Percentiles rank a stretch among this genome's conserved stretches.
phyloP scores from a whole-genome alignment of 2,329 filamentous ascomycete genomes.

The Zarea fungicola region DNA sequence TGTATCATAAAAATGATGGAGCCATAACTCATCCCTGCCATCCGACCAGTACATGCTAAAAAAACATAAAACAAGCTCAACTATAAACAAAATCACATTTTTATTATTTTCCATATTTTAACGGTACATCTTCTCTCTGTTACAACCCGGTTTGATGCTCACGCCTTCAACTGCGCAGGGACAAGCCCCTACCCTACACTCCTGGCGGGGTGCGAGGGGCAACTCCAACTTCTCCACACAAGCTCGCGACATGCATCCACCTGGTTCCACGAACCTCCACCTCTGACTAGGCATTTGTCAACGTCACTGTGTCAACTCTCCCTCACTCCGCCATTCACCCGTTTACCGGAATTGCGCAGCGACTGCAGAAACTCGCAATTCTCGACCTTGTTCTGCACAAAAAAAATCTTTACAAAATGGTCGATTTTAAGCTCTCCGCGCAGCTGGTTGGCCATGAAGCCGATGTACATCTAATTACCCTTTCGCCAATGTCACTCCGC shows the following conservation, averaged over 20 bases:
- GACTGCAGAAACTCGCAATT: conserved; percentile 2
- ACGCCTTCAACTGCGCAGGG: too few species aligned
- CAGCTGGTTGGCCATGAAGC: conserved; percentile 84
- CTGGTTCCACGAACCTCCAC: conserved; percentile 12
- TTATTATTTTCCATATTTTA: too few species aligned
- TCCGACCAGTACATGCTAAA: too few species aligned
- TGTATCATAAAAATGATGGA: too few species aligned
- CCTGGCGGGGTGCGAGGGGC: too few species aligned
- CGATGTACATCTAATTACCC: conserved; percentile 61
- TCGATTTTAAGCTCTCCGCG: conserved; percentile 89
- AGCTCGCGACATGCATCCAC: conserved; percentile 11
- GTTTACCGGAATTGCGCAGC: conserved; percentile 6
- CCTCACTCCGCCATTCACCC: too few species aligned
- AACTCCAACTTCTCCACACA: conserved; percentile 6
- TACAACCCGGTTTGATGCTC: too few species aligned
- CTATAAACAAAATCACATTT: too few species aligned
- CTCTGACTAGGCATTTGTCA: conserved; percentile 12
- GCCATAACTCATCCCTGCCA: too few species aligned
- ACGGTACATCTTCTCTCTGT: too few species aligned
- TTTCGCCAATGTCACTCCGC: not conserved
- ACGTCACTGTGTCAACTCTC: conserved; percentile 7
- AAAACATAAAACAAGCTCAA: too few species aligned
- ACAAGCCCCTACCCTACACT: too few species aligned
- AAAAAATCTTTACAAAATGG: conserved; percentile 44
- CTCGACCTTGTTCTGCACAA: conserved; percentile 1